A percentile compares a stretch with the other conserved stretches of the same genome.
Evolutionary conservation across 257 asterid species (phyloP).

Genomic region (Nicotiana tomentosiformis): DNA sequence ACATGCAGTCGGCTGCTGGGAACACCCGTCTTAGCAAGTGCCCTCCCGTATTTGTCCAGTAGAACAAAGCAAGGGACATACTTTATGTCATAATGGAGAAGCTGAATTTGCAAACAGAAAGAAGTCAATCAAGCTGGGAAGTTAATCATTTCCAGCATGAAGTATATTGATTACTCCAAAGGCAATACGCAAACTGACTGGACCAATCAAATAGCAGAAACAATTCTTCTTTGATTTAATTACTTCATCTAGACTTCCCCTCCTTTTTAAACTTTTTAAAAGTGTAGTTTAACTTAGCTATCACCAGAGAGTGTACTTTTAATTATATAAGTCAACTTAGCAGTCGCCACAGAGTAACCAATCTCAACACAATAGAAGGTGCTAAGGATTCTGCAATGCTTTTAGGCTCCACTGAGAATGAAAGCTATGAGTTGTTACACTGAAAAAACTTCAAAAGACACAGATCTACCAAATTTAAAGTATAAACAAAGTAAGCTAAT

Average conservation of each 20-base stretch:
- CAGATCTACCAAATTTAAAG: neutral
- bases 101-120: conserved; percentile 34
- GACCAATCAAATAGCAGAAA: neutral
- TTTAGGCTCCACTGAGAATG: neutral
- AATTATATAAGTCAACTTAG: neutral
- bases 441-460: neutral
- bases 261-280: neutral
- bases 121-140: neutral
- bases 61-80: conserved; percentile 93
- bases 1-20: conserved; percentile 72
- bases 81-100: conserved; percentile 71
- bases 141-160: too few species aligned
- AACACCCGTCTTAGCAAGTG: conserved; percentile 71
- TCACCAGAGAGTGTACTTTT: neutral
- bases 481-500: too few species aligned
- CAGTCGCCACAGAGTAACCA: neutral
- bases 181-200: too few species aligned
- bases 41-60: conserved; percentile 62
- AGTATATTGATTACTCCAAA: too few species aligned
- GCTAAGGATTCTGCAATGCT: neutral
- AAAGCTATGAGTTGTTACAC: neutral
- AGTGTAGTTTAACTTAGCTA: neutral
- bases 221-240: neutral
- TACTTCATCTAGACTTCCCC: neutral
- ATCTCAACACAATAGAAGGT: neutral